These are phyloP conservation scores for Aspergillus viridinutans DNA, from an alignment of 2,329 filamentous ascomycete species.

Conservation along the genomic window DNA sequence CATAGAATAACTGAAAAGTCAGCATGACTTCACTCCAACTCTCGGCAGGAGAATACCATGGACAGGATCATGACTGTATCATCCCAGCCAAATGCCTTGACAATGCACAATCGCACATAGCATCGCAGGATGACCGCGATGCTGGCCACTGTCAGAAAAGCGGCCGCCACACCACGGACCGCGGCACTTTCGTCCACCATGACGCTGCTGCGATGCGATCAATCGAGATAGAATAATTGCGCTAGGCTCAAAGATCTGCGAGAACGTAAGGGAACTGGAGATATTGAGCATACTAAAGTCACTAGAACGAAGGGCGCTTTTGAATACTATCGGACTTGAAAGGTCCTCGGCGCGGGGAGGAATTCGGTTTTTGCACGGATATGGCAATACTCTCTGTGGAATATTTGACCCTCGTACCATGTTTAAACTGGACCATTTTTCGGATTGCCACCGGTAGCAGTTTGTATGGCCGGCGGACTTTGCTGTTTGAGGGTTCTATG, in stretches of 20 bases:
- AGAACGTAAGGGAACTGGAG: background rate
- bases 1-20: slow-evolving; percentile 13
- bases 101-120: slow-evolving; percentile 39
- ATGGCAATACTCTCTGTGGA: background rate
- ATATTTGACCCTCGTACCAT: background rate
- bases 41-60: slow-evolving; percentile 15
- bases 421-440: background rate
- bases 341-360: no score
- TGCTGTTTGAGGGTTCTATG: no score
- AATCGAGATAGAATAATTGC: background rate
- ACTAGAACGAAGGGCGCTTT: background rate
- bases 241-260: background rate
- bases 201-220: background rate
- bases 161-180: slow-evolving; percentile 23
- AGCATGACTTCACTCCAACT: background rate
- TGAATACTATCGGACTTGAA: background rate
- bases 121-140: slow-evolving; percentile 35
- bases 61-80: slow-evolving; percentile 30
- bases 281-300: background rate
- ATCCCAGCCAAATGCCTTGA: slow-evolving; percentile 37
- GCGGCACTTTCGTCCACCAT: slow-evolving; percentile 11
- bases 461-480: background rate
- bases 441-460: background rate
- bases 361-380: background rate
- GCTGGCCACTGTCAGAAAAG: slow-evolving; percentile 40